These are phyloP conservation scores for Bruguiera parviflora DNA, from an alignment of 345 rosid species.

Conservation along the genomic window DNA sequence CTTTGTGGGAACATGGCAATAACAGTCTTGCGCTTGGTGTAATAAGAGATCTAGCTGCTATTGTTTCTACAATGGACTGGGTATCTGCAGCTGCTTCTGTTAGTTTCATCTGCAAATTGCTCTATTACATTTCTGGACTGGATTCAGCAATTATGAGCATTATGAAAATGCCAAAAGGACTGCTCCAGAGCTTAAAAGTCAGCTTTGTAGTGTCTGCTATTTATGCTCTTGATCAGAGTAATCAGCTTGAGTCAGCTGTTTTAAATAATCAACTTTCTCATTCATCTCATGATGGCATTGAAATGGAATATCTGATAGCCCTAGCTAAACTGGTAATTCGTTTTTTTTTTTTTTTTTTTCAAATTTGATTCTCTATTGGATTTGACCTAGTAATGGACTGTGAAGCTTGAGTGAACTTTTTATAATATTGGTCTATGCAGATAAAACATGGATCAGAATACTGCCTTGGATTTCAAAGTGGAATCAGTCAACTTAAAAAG, in stretches of 20 bases:
- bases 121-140: slow-evolving; percentile 68
- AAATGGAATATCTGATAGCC: slow-evolving; percentile 74
- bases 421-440: slow-evolving; percentile 39
- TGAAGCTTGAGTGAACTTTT: slow-evolving; percentile 6
- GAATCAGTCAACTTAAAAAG: slow-evolving; percentile 69
- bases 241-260: slow-evolving; percentile 59
- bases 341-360: slow-evolving; percentile 15
- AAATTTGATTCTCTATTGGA: background rate
- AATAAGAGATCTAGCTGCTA: slow-evolving; percentile 53
- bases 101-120: slow-evolving; percentile 77
- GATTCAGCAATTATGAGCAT: slow-evolving; percentile 66
- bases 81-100: slow-evolving; percentile 54
- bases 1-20: slow-evolving; percentile 79
- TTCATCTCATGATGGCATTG: slow-evolving; percentile 52
- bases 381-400: background rate
- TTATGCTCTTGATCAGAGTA: slow-evolving; percentile 66
- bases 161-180: slow-evolving; percentile 68
- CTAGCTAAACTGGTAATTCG: slow-evolving; percentile 67
- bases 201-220: slow-evolving; percentile 70
- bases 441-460: slow-evolving; percentile 59
- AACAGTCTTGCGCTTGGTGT: slow-evolving; percentile 60
- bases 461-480: slow-evolving; percentile 62
- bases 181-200: slow-evolving; percentile 61
- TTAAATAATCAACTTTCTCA: slow-evolving; percentile 48
- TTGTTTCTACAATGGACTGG: slow-evolving; percentile 54